Evolutionary conservation across 2,329 filamentous ascomycete species (phyloP), one percentile per base, ranked within the genome.

Genomic region (Sphaceloma murrayae): DNA sequence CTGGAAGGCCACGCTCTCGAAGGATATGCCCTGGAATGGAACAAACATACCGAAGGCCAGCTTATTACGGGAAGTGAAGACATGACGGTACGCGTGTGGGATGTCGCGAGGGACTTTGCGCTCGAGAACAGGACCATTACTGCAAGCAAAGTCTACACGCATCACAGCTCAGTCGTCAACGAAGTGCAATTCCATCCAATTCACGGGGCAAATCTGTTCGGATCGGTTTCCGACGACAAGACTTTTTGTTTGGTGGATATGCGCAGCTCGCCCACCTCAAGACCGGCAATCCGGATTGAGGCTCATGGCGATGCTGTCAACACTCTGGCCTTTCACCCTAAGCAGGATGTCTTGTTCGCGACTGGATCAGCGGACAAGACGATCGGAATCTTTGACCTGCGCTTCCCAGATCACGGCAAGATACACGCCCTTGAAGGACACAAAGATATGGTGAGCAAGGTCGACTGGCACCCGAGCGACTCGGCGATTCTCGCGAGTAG

Each of bases 281-380:
- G 52, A 16, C 53, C 60, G 9, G 56, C 57, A 45, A 77, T 75
- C 50, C 76, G 74, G 51, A 78, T 85, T 1, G 74, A 80, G 29
- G 88, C 88, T 7, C 93, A 98, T 59, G 75, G 75, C 6, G 91
- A 96, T 62, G 89, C 89, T 13, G 88, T 98, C 63, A 98, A 98
- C 61, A 83, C 86, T n/a, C 70, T 98, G 18, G 81, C 91, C 0
- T 98, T 95, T 68, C 94, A 95, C 58, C 88, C 88, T 0, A 81
- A 80, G 22, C 83, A 82, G n/a, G 89, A 98, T 59, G 85, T 83
- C 26, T 74, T 94, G 27, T 73, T 98, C 29, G 91, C 88, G 7
- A 96, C 91, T 0, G 91, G 86, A 2, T 96, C 89, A 19, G 87
- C 85, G 1, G 91, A 98, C 62, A 94, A 94, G 68, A 91, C 87